Evolutionary conservation across 2,329 filamentous ascomycete species (phyloP), one percentile per base, ranked within the genome.

Genomic region (Cadophora gregata): DNA sequence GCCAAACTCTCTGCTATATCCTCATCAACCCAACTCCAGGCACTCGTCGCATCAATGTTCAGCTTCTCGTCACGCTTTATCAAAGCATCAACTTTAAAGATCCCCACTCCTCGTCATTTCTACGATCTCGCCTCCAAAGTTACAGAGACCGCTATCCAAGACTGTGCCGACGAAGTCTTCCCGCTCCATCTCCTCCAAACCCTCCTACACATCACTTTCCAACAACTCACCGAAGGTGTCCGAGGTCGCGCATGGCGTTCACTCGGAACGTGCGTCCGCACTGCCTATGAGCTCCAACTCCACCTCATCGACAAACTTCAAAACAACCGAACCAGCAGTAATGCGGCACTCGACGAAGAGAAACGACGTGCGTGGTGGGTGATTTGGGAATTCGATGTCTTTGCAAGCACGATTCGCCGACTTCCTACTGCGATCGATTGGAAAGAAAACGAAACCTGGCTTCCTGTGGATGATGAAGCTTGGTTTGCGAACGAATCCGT

Each of bases 301-400:
- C 68, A 70, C 53, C 59, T 67, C 8, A 53, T 71, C 4, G 70
- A 71, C 29, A 62, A 60, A 21, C 50, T 60, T 8, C 42, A 12
- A n/a, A 62, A 16, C 51, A 67, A 50, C 33, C 65, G 14, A 58
- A 70, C n/a, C 51, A 61, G 9, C 62, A 71, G 25, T 12, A 48
- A 9, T 24, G 78, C 76, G 74, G 63, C 67, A 16, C 60, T 71
- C 0, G 67, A 75, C 3, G 79, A 81, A 70, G 79, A 80, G 67
- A 74, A 77, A 55, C 75, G 79, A 1, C 75, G 79, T 3, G 75
- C 76, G 1, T 81, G 77, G 75, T 81, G 79, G 79, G 76, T 78
- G 0, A 75, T 80, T n/a, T 81, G 78, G 78, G 79, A 81, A 63
- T 79, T 81, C 76, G 80, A 81, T 64, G 76, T 79, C 9, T 81